These are phyloP conservation scores for Capillidium rhysosporum DNA, from an alignment of 371 early-diverging fungal genomes.

Conservation along the genomic window DNA sequence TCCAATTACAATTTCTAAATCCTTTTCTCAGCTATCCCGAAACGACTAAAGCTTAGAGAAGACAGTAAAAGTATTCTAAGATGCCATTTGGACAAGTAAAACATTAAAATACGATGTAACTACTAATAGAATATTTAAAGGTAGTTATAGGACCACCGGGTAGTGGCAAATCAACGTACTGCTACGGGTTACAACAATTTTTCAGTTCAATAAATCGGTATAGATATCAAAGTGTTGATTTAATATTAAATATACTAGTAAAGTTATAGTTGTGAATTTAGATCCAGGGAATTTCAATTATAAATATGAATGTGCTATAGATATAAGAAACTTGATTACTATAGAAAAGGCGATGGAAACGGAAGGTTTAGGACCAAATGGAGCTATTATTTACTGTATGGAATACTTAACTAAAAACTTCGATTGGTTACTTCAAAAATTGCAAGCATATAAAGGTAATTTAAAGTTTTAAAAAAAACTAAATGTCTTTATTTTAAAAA, in stretches of 20 bases:
- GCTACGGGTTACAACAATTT: conserved; percentile 82
- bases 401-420: conserved; percentile 85
- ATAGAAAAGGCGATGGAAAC: conserved; percentile 92
- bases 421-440: conserved; percentile 75
- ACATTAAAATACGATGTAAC: not conserved
- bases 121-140: conserved; percentile 15
- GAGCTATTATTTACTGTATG: conserved; percentile 94
- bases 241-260: conserved; percentile 20
- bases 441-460: conserved; percentile 40
- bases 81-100: conserved; percentile 1
- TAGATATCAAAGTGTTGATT: not conserved
- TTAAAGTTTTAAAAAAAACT: not conserved
- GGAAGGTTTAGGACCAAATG: conserved; percentile 95
- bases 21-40: too few relatives aligned
- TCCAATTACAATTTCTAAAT: too few relatives aligned
- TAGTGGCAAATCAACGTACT: conserved; percentile 95
- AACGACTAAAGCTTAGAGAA: too few relatives aligned
- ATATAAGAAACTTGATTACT: conserved; percentile 86
- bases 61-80: too few relatives aligned
- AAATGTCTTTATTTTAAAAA: not conserved
- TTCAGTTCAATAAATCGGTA: conserved; percentile 58
- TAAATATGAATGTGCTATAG: conserved; percentile 70
- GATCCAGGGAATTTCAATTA: conserved; percentile 93
- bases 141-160: conserved; percentile 95
- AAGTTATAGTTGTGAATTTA: conserved; percentile 82